Evolutionary conservation across 495 filamentous ascomycete species (phyloP), one percentile per base, ranked within the genome.

Genomic region (Aspergillus ostianus): DNA sequence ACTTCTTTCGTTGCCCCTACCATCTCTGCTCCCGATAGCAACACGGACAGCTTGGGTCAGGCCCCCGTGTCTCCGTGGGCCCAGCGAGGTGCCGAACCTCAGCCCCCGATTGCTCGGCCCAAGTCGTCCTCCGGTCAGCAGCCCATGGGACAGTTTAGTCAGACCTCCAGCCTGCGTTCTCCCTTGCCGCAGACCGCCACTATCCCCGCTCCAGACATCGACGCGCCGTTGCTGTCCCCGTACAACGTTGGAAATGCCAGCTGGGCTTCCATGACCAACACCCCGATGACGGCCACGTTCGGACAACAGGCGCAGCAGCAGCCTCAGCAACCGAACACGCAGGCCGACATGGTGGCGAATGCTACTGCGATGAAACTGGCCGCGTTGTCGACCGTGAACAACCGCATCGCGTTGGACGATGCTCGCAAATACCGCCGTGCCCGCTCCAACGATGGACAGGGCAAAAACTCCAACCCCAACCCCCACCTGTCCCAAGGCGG

Each of bases 191-290:
- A 97, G 73, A 96, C 77, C 58, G 94, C 91, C 10, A 93, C 85
- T 3, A 79, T 97, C 41, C 90, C 84, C 57, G 84, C 89, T 0
- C 84, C 85, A 17, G 89, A 96, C 45, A 87, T 87, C 61, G 92
- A 93, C 47, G 78, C 96, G 52, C 91, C 93, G 13, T 74, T 96
- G 64, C 82, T 98, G 51, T 98, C 94, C 17, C 94, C 94, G 0
- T 98, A 97, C 71, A 85, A 86, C 61, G 78, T 87, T 57, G 85
- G 84, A 51, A 90, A 90, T 70, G 90, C 90, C 41, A 98, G 92
- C 81, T 98, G 94, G 94, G 94, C 95, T 36, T 98, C 94, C 23
- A 94, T 97, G 90, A 87, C 93, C 62, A 98, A 97, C 77, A 98
- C 94, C 3, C 94, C 94, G 1, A 96, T 98, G 90, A 91, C 91